A percentile compares a stretch with the other conserved stretches of the same genome.
These are phyloP conservation scores for Hyphopichia khmerensis DNA, from an alignment of 1,139 yeast genomes.

Conservation along the genomic window DNA sequence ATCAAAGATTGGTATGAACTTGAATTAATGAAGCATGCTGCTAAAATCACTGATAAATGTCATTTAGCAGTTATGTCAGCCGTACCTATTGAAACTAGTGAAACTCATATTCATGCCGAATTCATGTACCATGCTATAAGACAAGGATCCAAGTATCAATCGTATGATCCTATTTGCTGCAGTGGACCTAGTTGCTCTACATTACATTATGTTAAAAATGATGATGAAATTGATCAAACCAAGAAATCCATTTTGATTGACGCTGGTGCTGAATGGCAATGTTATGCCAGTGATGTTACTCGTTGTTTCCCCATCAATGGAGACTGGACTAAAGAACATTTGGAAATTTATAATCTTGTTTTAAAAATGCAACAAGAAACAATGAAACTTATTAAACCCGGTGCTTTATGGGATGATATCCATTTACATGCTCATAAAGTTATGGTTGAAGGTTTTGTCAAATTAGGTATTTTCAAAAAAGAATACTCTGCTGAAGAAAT, in stretches of 20 bases:
- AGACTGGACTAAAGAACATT: constrained; percentile 83
- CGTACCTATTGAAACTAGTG: constrained; percentile 80
- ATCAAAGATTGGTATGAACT: constrained; percentile 84
- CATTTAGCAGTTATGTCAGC: constrained; percentile 94
- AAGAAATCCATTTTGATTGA: constrained; percentile 74
- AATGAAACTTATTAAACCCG: constrained; percentile 73
- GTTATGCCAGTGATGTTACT: constrained; percentile 92
- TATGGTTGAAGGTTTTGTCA: constrained; percentile 66
- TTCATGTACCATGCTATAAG: constrained; percentile 90
- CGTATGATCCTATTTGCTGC: constrained; percentile 95
- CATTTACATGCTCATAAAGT: constrained; percentile 79
- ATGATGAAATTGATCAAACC: constrained; percentile 55
- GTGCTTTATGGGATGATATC: constrained; percentile 80
- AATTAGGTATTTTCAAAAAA: constrained; percentile 71
- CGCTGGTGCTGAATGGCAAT: constrained; percentile 97
- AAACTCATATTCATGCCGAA: constrained; percentile 93
- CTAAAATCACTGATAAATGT: constrained; percentile 81
- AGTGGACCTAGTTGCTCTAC: constrained; percentile 92
- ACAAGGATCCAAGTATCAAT: constrained; percentile 85
- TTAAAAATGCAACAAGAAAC: constrained; percentile 76
- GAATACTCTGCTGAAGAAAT: constrained; percentile 66
- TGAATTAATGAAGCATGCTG: constrained; percentile 72
- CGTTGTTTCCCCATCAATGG: constrained; percentile 93
- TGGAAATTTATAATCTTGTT: constrained; percentile 80
- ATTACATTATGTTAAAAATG: constrained; percentile 85